A percentile compares a stretch with the other conserved stretches of the same genome.
These are phyloP conservation scores for Kazachstania bromeliacearum DNA, from an alignment of 805 yeast species.

Conservation along the genomic window DNA sequence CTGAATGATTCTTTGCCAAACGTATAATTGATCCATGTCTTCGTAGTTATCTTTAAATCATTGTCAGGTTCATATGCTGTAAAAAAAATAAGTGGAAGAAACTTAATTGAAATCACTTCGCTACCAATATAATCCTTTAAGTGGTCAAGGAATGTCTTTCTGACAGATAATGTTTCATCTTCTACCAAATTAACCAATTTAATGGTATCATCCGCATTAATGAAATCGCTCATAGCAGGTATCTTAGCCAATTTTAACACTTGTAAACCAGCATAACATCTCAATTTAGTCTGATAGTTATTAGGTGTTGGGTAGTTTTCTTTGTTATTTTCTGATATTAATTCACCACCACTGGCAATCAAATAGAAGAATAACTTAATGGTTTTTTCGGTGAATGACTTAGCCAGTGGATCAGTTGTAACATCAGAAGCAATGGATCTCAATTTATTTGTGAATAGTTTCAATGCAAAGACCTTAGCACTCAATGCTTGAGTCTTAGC, in stretches of 20 bases:
- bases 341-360: slow-evolving; percentile 71
- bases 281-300: slow-evolving; percentile 47
- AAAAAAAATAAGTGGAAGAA: slow-evolving; percentile 59
- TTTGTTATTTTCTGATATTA: slow-evolving; percentile 37
- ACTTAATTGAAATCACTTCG: slow-evolving; percentile 52
- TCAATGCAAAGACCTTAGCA: slow-evolving; percentile 45
- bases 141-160: slow-evolving; percentile 40
- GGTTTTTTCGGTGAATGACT: slow-evolving; percentile 49
- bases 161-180: slow-evolving; percentile 53
- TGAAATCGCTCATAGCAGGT: slow-evolving; percentile 41
- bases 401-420: slow-evolving; percentile 31
- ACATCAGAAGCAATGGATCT: slow-evolving; percentile 28
- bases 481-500: slow-evolving; percentile 29
- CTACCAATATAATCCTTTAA: slow-evolving; percentile 44
- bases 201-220: slow-evolving; percentile 44
- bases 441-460: slow-evolving; percentile 52
- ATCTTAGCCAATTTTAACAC: slow-evolving; percentile 55
- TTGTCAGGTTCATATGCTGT: slow-evolving; percentile 66
- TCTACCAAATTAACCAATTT: slow-evolving; percentile 51
- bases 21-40: slow-evolving; percentile 65
- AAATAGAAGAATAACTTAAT: slow-evolving; percentile 57
- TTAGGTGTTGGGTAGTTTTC: slow-evolving; percentile 52
- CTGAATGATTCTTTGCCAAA: slow-evolving; percentile 28
- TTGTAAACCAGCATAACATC: slow-evolving; percentile 59
- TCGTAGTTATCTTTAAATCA: slow-evolving; percentile 39